Conservation (phyloP, 805 yeast genomes). For the Starmera dryadoides region DNA sequence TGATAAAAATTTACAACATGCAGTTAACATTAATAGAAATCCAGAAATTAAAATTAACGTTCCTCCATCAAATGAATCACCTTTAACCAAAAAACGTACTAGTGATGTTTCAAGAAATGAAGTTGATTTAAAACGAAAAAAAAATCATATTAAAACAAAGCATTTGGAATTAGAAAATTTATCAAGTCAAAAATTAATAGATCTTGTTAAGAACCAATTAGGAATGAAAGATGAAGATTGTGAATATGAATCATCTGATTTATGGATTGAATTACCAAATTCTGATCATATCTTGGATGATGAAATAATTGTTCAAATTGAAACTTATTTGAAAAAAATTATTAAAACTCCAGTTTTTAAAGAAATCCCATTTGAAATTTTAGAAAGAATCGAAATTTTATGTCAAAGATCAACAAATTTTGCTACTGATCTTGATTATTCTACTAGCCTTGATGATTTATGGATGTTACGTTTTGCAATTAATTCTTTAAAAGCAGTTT, state of each 20-base stretch:
- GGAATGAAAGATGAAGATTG: constrained; percentile 20
- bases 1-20: background rate
- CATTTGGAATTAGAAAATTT: constrained; percentile 11
- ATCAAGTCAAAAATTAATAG: constrained; percentile 4
- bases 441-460: background rate
- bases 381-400: constrained; percentile 26
- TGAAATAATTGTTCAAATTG: constrained; percentile 14
- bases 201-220: constrained; percentile 7
- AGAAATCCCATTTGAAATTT: constrained; percentile 15
- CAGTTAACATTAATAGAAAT: background rate
- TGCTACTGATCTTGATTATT: constrained; percentile 16
- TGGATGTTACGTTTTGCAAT: constrained; percentile 1
- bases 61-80: background rate
- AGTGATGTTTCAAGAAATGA: constrained; percentile 8
- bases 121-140: constrained; percentile 10
- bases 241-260: constrained; percentile 16
- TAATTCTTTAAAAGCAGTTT: constrained; percentile 10
- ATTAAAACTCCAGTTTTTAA: constrained; percentile 7
- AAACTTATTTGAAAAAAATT: constrained; percentile 14
- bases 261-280: constrained; percentile 19
- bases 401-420: constrained; percentile 21
- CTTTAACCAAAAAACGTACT: background rate
- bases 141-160: constrained; percentile 8
- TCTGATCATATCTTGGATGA: constrained; percentile 13
- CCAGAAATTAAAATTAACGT: background rate